Evolutionary conservation across 345 rosid genomes (phyloP), one percentile per base, ranked within the genome.

Genomic region (Brassica cretica): DNA sequence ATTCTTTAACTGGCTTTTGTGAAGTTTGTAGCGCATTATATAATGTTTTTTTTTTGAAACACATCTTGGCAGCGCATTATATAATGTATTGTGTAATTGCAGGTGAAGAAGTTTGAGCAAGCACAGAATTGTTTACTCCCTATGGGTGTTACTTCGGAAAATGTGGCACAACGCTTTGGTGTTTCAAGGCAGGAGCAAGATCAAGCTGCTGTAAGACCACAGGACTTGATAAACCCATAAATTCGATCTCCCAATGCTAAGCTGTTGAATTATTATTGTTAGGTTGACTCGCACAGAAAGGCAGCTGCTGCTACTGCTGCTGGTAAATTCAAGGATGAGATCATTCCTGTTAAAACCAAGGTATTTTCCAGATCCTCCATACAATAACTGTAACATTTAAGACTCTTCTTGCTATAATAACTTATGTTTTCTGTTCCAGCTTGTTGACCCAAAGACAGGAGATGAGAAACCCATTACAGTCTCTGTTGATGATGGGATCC

Each of bases 251-350:
- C 9, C 0, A 25, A 24, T 33, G 64, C 37, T 80, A 58, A 75
- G 32, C 15, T 58, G 11, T 75, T 14, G 21, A 70, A 32, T 68
- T 70, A 51, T 80, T 80, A 21, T 78, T 79, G 39, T n/a, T 75
- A 96, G 99, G 97, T 93, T 75, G 97, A 90, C 25, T 96, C 99
- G 72, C 99, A 96, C 83, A 86, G 93, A 80, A 96, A 96, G 88
- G 99, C 99, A 53, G 99, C 99, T 67, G 97, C 98, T 64, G 99
- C 99, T 64, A 96, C 98, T 16, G 88, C 88, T 78, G 37, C 95
- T 78, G 99, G 98, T 66, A 93, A 84, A 84, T 96, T 96, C 84
- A 93, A 87, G 87, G 97, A 93, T 83, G 99, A 96, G 83, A 93
- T 96, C 7, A 84, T 96, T 71, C 97, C 99, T 56, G 98, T 96